phyloP scores from a whole-genome alignment of 768 basidiomycete species.

The Psilocybe cyanescens region DNA sequence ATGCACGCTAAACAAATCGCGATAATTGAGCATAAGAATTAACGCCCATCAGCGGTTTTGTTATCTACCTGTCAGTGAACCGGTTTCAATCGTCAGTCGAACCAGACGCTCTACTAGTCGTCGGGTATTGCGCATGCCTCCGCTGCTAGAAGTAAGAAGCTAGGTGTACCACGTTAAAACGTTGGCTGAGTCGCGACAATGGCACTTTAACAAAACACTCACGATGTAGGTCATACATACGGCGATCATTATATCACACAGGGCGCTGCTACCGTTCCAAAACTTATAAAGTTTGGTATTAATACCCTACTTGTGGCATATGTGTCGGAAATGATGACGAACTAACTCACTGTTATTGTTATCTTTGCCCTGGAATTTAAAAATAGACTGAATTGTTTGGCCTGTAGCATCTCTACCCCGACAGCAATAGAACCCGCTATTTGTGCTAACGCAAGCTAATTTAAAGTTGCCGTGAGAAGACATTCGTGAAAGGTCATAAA shows the following conservation, averaged over 20 bases:
- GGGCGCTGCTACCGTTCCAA: neutral
- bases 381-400: neutral
- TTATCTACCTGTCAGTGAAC: neutral
- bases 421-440: neutral
- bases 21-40: no score
- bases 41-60: neutral
- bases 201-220: neutral
- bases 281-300: neutral
- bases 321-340: no score
- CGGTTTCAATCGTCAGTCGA: neutral
- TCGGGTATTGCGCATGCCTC: neutral
- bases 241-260: neutral
- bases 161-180: neutral
- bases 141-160: neutral
- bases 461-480: neutral
- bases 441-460: neutral
- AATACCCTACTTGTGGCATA: neutral
- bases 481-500: no score
- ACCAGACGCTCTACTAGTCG: neutral
- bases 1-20: no score
- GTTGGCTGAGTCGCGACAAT: neutral
- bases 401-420: neutral
- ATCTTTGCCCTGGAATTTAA: neutral
- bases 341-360: neutral
- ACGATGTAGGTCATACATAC: neutral